Percentiles rank a stretch among this genome's conserved stretches.
These are phyloP conservation scores for Glycyrrhiza uralensis DNA, from an alignment of 306 rosid species.

Conservation along the genomic window DNA sequence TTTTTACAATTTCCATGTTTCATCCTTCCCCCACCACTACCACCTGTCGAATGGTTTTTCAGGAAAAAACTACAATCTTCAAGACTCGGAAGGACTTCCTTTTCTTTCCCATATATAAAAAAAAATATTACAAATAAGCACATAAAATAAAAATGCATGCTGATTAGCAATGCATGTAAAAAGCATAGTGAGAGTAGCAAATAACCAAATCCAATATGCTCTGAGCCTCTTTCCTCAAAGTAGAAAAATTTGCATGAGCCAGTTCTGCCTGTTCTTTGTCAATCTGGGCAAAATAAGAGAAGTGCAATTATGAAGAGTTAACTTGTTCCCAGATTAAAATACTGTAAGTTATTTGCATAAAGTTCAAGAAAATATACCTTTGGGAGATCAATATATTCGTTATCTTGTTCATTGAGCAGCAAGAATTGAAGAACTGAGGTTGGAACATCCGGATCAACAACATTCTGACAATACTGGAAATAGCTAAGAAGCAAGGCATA, in stretches of 20 bases:
- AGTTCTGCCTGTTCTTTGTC: slow-evolving; percentile 85
- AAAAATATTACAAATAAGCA: not conserved
- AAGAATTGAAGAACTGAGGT: slow-evolving; percentile 77
- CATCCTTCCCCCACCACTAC: not conserved
- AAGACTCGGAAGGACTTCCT: too few species aligned
- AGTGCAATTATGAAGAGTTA: not conserved
- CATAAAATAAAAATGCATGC: not conserved
- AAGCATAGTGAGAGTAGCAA: not conserved
- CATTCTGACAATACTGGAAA: slow-evolving; percentile 89
- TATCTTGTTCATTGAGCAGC: slow-evolving; percentile 77
- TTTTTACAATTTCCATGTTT: not conserved
- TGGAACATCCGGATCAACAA: slow-evolving; percentile 91
- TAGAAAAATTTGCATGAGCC: slow-evolving; percentile 80
- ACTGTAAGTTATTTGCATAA: not conserved
- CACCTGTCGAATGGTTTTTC: too few species aligned
- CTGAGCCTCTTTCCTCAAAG: slow-evolving; percentile 86
- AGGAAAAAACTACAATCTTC: too few species aligned
- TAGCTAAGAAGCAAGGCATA: slow-evolving; percentile 92
- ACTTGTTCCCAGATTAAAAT: not conserved
- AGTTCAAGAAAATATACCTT: slow-evolving; percentile 49
- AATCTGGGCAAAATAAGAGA: slow-evolving; percentile 44
- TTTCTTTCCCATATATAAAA: not conserved
- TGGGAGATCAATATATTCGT: slow-evolving; percentile 81
- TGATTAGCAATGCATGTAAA: not conserved
- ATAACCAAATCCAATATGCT: slow-evolving; percentile 80